A percentile compares a stretch with the other conserved stretches of the same genome.
Evolutionary conservation across 2,329 filamentous ascomycete genomes (phyloP).

Genomic region (Neospermospora avenae): DNA sequence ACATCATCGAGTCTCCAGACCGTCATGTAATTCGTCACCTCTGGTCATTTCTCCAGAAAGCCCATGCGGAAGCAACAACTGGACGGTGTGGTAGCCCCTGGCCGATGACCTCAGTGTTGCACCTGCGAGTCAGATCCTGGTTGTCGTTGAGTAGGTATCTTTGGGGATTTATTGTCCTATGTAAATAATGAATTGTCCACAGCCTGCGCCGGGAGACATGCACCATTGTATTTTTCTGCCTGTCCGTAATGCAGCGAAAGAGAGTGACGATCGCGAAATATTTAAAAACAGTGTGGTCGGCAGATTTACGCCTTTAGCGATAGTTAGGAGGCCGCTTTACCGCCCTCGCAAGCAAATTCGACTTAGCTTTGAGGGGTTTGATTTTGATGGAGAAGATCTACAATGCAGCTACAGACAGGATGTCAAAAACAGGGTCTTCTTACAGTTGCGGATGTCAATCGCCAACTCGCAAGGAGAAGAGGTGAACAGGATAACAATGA

Average conservation of each 20-base stretch:
- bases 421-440: no score
- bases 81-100: background rate
- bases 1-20: background rate
- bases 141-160: background rate
- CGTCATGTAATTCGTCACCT: background rate
- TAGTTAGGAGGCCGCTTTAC: background rate
- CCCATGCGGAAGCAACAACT: background rate
- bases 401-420: no score
- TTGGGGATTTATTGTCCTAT: background rate
- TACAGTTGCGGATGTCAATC: no score
- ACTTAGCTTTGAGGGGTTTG: no score
- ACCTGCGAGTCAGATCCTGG: background rate
- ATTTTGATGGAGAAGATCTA: no score
- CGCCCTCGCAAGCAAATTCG: no score
- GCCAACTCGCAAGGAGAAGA: no score
- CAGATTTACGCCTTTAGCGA: background rate
- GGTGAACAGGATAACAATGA: no score
- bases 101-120: conserved; percentile 6
- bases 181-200: no score
- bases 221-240: no score
- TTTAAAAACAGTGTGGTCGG: background rate
- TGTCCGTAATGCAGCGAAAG: background rate
- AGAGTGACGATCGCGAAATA: background rate
- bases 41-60: background rate
- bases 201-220: no score